Evolutionary conservation across 2,329 filamentous ascomycete genomes (phyloP), one percentile per base, ranked within the genome.

Genomic region (Xylariaceae sp.): DNA sequence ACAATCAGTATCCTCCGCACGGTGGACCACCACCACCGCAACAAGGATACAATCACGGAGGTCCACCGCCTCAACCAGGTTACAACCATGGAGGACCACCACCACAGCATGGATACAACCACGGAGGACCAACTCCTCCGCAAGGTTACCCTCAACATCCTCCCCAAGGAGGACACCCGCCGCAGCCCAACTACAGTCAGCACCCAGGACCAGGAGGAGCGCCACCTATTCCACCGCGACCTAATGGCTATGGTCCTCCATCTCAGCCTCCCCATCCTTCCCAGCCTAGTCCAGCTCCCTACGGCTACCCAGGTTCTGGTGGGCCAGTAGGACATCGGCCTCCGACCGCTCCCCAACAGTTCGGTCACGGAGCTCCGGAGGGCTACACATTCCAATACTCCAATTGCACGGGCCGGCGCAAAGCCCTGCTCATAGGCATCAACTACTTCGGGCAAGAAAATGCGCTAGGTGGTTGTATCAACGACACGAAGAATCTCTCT

Each of bases 401-500:
- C 58, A 85, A 86, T 71, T 92, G 88, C 72, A 87, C 84, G 5
- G 88, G 88, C 55, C 82, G 81, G 64, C 81, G 88, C 69, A 90
- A 90, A 77, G 88, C 88, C 6, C 76, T 92, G 58, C 76, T 92
- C 58, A 89, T 92, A 63, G 88, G 88, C 55, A 90, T 92, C 79
- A 92, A 92, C 78, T 92, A 92, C 77, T 88, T 90, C 67, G 84
- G 85, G 55, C 86, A 89, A 70, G 75, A 85, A 18, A 88, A 84
- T 53, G 86, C 90, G 77, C 81, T 92, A 56, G 80, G 85, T 61
- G 88, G 88, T 49, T 92, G 88, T 74, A 90, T 92, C 80, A 92
- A 92, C 74, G 88, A 92, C 72, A 87, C 88, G 39, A 85, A 87
- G 75, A 92, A 92, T 71, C 83, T 92, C 74, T 89, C 87, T 37